Evolutionary conservation across 129 eudicot genomes (phyloP).

Genomic region (Logfia minima): DNA sequence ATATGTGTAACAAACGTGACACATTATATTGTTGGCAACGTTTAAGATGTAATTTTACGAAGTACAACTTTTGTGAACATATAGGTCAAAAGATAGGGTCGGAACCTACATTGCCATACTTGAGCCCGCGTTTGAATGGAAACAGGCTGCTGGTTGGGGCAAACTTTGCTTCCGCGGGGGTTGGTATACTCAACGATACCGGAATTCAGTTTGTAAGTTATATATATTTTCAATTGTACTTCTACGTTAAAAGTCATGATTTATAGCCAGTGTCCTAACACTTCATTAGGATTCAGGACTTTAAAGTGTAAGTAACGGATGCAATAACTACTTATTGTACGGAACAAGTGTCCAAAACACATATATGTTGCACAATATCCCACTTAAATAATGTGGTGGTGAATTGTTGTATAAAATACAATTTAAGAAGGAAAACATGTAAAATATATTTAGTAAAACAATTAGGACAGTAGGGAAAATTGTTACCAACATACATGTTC

Average conservation of each 20-base stretch:
- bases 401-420: not conserved
- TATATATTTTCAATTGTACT: not conserved
- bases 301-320: not conserved
- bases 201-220: slow-evolving; percentile 62
- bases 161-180: slow-evolving; percentile 79
- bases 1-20: too few relatives aligned
- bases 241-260: not conserved
- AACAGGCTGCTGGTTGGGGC: slow-evolving; percentile 61
- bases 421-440: not conserved
- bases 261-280: not conserved
- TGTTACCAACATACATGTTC: not conserved
- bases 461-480: not conserved
- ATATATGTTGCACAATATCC: not conserved
- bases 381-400: not conserved
- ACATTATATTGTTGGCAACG: too few relatives aligned
- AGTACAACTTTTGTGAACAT: not conserved
- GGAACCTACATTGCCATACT: slow-evolving; percentile 60
- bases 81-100: slow-evolving; percentile 59
- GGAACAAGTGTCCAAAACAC: not conserved
- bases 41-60: not conserved
- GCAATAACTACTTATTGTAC: slow-evolving; percentile 5
- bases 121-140: slow-evolving; percentile 59
- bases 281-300: not conserved
- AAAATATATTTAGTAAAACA: not conserved
- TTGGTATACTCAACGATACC: slow-evolving; percentile 73